These are phyloP conservation scores for Penicillium sp. DNA, from an alignment of 2,329 filamentous ascomycete species.

Conservation along the genomic window DNA sequence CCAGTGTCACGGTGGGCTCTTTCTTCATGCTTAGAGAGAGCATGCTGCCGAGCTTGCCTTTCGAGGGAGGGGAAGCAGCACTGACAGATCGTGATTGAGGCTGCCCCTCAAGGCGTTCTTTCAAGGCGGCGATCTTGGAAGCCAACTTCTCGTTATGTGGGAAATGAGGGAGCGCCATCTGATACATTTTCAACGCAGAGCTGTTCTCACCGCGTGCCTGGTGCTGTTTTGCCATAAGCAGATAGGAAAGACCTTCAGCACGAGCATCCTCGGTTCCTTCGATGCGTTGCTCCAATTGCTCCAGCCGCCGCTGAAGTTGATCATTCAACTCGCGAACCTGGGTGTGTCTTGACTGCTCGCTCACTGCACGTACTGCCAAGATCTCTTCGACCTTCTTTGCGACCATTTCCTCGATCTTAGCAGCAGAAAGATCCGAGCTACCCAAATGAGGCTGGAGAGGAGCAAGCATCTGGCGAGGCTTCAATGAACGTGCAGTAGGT, in stretches of 20 bases:
- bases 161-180: conserved; percentile 79
- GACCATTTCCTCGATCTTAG: conserved; percentile 84
- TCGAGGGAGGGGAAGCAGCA: conserved; percentile 19
- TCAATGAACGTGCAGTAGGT: conserved; percentile 46
- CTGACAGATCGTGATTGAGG: conserved; percentile 15
- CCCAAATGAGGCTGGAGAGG: conserved; percentile 31
- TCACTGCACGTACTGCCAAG: conserved; percentile 68
- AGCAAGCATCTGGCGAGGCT: conserved; percentile 39
- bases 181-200: conserved; percentile 80
- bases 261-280: conserved; percentile 72
- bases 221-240: conserved; percentile 90
- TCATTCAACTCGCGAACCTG: conserved; percentile 62
- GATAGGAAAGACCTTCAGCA: conserved; percentile 76
- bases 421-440: conserved; percentile 61
- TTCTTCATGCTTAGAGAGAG: conserved; percentile 33
- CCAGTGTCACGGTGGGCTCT: conserved; percentile 22
- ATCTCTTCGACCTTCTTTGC: conserved; percentile 90
- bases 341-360: conserved; percentile 51
- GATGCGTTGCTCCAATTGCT: conserved; percentile 82
- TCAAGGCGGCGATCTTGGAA: conserved; percentile 54
- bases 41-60: conserved; percentile 31
- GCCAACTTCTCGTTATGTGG: conserved; percentile 76
- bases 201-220: conserved; percentile 77
- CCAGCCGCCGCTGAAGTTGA: conserved; percentile 74
- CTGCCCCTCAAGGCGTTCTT: conserved; percentile 48